A percentile compares a stretch with the other conserved stretches of the same genome.
These are phyloP conservation scores for Ilyonectria mors-panacis DNA, from an alignment of 2,329 filamentous ascomycete genomes.

Conservation along the genomic window DNA sequence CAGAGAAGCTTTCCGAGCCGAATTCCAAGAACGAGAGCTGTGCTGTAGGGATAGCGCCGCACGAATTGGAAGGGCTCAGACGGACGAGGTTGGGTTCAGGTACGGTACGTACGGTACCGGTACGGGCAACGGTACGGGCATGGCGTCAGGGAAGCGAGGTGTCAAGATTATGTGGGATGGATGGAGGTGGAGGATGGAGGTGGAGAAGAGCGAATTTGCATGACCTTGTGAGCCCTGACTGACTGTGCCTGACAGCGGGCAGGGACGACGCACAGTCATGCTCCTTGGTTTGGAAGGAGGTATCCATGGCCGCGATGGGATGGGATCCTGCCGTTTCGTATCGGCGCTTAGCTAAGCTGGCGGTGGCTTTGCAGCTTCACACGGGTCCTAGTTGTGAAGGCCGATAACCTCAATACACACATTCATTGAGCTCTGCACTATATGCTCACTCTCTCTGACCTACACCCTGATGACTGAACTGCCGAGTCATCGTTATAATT, in stretches of 20 bases:
- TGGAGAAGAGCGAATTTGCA: constrained; percentile 22
- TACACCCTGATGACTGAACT: constrained; percentile 2
- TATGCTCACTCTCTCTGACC: neutral
- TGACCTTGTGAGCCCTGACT: constrained; percentile 25
- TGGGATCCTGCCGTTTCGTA: constrained; percentile 16
- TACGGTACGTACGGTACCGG: neutral
- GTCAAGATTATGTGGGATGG: constrained; percentile 32
- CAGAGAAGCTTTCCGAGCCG: constrained; percentile 5
- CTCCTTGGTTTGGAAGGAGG: neutral
- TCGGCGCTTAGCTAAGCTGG: constrained; percentile 16
- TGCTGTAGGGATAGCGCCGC: constrained; percentile 7
- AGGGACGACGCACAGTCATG: constrained; percentile 3
- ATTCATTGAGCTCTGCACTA: neutral
- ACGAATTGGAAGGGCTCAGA: constrained; percentile 3
- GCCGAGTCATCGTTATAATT: neutral
- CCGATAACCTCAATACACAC: neutral
- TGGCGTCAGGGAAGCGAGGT: constrained; percentile 1
- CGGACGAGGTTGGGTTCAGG: neutral
- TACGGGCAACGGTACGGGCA: constrained; percentile 7
- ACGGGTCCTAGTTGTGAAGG: constrained; percentile 6
- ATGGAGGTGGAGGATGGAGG: constrained; percentile 20
- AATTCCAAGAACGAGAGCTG: neutral
- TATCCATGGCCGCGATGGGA: neutral
- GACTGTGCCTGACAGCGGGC: constrained; percentile 8
- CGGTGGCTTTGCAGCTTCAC: neutral